Percentiles rank a stretch among this genome's conserved stretches.
These are phyloP conservation scores for Scytalidium lignicola DNA, from an alignment of 2,329 filamentous ascomycete genomes.

Conservation along the genomic window DNA sequence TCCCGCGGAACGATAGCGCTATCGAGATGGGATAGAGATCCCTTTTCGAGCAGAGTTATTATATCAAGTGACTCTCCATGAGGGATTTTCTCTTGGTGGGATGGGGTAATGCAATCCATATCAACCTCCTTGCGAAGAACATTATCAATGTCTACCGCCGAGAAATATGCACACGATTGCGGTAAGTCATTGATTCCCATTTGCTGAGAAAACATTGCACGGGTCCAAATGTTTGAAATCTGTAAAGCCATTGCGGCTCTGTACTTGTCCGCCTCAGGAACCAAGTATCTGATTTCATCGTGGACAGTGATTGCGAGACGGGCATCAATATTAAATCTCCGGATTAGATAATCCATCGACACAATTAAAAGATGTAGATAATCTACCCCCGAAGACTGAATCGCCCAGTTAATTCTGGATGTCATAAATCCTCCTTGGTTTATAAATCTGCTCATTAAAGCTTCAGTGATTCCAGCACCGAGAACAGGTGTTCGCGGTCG, in stretches of 20 bases:
- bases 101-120: slow-evolving; percentile 94
- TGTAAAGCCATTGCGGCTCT: slow-evolving; percentile 88
- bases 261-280: slow-evolving; percentile 81
- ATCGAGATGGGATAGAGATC: slow-evolving; percentile 63
- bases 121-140: slow-evolving; percentile 97
- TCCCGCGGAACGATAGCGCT: slow-evolving; percentile 51
- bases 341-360: slow-evolving; percentile 86
- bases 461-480: slow-evolving; percentile 93
- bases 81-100: slow-evolving; percentile 70
- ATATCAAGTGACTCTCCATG: slow-evolving; percentile 89
- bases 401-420: slow-evolving; percentile 97
- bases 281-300: slow-evolving; percentile 93
- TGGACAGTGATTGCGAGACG: slow-evolving; percentile 92
- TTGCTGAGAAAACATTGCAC: slow-evolving; percentile 96
- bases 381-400: slow-evolving; percentile 94
- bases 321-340: slow-evolving; percentile 78
- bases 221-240: slow-evolving; percentile 91
- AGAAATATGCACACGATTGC: slow-evolving; percentile 92
- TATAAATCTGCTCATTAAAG: slow-evolving; percentile 82
- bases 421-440: slow-evolving; percentile 90
- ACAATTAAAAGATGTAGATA: slow-evolving; percentile 93
- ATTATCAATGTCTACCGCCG: slow-evolving; percentile 88
- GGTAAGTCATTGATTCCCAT: slow-evolving; percentile 94
- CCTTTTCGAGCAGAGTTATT: slow-evolving; percentile 67
- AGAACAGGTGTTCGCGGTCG: slow-evolving; percentile 84